Conservation (phyloP, 768 basidiomycete species). For the Hysterangium stoloniferum region DNA sequence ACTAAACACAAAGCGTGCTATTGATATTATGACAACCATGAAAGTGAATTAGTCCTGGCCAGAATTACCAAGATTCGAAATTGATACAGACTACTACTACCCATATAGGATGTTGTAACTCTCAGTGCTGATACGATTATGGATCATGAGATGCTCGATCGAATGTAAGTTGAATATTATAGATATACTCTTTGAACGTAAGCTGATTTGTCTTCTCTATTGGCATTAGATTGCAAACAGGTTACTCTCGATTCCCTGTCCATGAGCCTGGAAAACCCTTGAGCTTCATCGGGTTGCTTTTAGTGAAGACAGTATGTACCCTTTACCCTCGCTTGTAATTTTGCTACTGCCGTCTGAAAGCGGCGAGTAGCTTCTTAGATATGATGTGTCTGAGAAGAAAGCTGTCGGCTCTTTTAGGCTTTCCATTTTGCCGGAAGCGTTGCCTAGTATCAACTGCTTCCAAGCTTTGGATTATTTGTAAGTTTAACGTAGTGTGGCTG, state of each 20-base stretch:
- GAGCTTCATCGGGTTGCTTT: slow-evolving; percentile 73
- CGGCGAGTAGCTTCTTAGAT: slow-evolving; percentile 62
- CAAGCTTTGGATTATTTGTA: slow-evolving; percentile 92
- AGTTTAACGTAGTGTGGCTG: too few species aligned
- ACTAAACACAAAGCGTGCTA: slow-evolving; percentile 49
- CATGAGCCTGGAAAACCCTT: slow-evolving; percentile 62
- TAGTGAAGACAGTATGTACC: slow-evolving; percentile 67
- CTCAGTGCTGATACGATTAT: slow-evolving; percentile 71
- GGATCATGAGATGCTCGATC: slow-evolving; percentile 72
- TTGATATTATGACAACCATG: slow-evolving; percentile 72
- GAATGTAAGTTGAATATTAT: slow-evolving; percentile 41
- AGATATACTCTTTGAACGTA: neutral
- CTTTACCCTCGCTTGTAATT: slow-evolving; percentile 8
- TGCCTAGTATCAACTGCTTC: slow-evolving; percentile 85
- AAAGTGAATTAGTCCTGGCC: slow-evolving; percentile 31
- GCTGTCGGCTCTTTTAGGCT: slow-evolving; percentile 71
- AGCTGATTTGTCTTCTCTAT: slow-evolving; percentile 8
- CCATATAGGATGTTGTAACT: slow-evolving; percentile 66
- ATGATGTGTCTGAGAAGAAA: slow-evolving; percentile 75
- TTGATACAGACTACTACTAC: neutral
- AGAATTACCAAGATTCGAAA: too few species aligned
- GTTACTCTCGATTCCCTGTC: slow-evolving; percentile 89
- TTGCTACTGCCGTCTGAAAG: neutral
- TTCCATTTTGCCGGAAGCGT: slow-evolving; percentile 83
- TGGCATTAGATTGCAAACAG: slow-evolving; percentile 52